These are phyloP conservation scores for Stachybotrys echinatus DNA, from an alignment of 2,329 filamentous ascomycete species.

Conservation along the genomic window DNA sequence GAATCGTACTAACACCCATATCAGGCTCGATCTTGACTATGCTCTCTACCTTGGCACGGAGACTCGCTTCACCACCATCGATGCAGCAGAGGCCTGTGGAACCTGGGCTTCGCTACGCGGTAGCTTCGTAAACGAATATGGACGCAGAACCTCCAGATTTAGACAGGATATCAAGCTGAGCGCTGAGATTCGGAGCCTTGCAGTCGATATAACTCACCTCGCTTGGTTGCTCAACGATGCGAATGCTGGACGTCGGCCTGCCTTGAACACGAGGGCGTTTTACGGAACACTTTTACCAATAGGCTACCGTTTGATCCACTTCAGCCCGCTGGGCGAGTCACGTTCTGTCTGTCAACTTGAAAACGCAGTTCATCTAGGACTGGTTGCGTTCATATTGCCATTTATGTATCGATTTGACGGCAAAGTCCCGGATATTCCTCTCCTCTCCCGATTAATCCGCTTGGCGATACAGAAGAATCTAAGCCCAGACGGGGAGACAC, in stretches of 20 bases:
- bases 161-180: not conserved
- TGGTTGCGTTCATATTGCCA: not conserved
- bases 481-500: too few relatives aligned
- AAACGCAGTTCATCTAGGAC: not conserved
- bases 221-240: constrained; percentile 2
- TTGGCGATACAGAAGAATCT: not conserved
- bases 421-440: not conserved
- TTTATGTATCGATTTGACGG: not conserved
- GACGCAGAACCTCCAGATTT: not conserved
- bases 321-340: too few relatives aligned
- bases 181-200: not conserved
- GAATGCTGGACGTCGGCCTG: not conserved
- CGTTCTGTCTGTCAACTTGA: not conserved
- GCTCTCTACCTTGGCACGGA: constrained; percentile 4
- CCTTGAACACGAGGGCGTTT: too few relatives aligned
- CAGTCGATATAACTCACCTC: constrained; percentile 2
- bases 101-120: constrained; percentile 1
- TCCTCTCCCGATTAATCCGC: not conserved
- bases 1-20: too few relatives aligned
- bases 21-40: constrained; percentile 7
- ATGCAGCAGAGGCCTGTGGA: too few relatives aligned
- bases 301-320: too few relatives aligned
- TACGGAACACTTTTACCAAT: too few relatives aligned
- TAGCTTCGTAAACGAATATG: not conserved
- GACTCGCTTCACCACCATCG: not conserved